Evolutionary conservation across 2,329 filamentous ascomycete genomes (phyloP).

Genomic region (Ophiosphaerella korrae): DNA sequence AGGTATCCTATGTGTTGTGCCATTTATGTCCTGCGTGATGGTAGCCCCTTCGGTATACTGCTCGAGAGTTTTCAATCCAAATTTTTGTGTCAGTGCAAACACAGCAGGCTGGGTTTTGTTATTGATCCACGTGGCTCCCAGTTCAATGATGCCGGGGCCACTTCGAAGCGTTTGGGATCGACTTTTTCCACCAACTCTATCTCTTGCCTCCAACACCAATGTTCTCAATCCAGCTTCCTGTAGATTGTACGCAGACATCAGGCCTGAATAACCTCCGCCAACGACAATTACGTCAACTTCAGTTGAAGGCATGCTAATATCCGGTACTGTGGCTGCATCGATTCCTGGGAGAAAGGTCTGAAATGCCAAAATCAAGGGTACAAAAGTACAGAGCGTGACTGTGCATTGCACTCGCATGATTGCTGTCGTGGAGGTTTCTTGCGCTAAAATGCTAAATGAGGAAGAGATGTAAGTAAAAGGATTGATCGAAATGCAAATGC

Average conservation of each 20-base stretch:
- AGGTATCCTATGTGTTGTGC: constrained; percentile 36
- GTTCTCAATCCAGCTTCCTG: constrained; percentile 43
- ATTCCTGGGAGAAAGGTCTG: too few species aligned
- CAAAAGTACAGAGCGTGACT: too few species aligned
- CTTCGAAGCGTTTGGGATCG: constrained; percentile 45
- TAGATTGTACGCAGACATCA: constrained; percentile 38
- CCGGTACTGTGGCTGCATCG: too few species aligned
- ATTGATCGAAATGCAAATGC: too few species aligned
- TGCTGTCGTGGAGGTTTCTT: too few species aligned
- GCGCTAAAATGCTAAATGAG: too few species aligned
- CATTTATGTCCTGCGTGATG: constrained; percentile 50
- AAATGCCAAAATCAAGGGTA: too few species aligned
- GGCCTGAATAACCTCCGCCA: constrained; percentile 46
- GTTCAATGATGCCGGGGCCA: constrained; percentile 52
- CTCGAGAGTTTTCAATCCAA: constrained; percentile 52
- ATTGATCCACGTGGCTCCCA: constrained; percentile 67
- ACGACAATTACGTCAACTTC: constrained; percentile 39
- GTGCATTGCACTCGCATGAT: too few species aligned
- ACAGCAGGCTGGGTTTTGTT: constrained; percentile 58
- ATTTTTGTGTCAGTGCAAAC: constrained; percentile 48
- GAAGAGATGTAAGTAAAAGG: too few species aligned
- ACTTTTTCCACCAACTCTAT: constrained; percentile 59
- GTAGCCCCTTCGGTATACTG: constrained; percentile 56
- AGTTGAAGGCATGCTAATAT: background rate
- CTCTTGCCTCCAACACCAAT: constrained; percentile 54